These are phyloP conservation scores for Vitis hybrid DNA, from an alignment of 177 flowering plant species.

Conservation along the genomic window DNA sequence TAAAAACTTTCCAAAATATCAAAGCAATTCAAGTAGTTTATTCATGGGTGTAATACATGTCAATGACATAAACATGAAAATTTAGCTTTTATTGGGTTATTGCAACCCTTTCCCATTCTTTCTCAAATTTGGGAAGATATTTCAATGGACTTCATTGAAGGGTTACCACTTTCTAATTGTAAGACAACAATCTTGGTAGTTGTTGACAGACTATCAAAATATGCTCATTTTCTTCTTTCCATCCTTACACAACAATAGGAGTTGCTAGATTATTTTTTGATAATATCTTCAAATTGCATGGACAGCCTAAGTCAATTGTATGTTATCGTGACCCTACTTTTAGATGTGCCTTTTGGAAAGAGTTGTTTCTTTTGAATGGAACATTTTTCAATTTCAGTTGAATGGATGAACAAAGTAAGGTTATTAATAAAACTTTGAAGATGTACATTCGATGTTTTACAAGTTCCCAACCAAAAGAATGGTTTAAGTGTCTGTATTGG, in stretches of 20 bases:
- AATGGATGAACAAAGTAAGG: slow-evolving; percentile 6
- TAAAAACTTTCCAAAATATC: neutral
- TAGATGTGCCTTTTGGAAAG: too few relatives aligned
- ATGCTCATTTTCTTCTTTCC: slow-evolving; percentile 1
- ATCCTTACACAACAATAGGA: slow-evolving; percentile 2
- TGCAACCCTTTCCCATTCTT: slow-evolving; percentile 14
- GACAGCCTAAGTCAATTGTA: neutral
- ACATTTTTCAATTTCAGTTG: too few relatives aligned
- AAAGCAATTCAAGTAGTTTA: neutral
- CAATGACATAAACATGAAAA: slow-evolving; percentile 4
- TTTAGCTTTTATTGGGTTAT: neutral
- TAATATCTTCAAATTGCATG: slow-evolving; percentile 5
- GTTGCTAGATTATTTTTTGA: slow-evolving; percentile 4
- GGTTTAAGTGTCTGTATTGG: slow-evolving; percentile 13
- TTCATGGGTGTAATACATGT: slow-evolving; percentile 1
- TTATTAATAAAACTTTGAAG: slow-evolving; percentile 11
- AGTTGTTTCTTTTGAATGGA: too few relatives aligned
- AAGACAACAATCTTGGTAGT: slow-evolving; percentile 8
- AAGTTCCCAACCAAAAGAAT: neutral
- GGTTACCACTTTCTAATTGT: slow-evolving; percentile 11
- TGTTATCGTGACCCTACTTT: too few relatives aligned
- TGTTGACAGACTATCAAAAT: slow-evolving; percentile 16
- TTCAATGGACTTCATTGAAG: slow-evolving; percentile 18
- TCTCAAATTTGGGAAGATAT: neutral
- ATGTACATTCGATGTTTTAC: slow-evolving; percentile 14